These are phyloP conservation scores for Vanrija pseudolonga DNA, from an alignment of 1,284 basidiomycete species.

Conservation along the genomic window DNA sequence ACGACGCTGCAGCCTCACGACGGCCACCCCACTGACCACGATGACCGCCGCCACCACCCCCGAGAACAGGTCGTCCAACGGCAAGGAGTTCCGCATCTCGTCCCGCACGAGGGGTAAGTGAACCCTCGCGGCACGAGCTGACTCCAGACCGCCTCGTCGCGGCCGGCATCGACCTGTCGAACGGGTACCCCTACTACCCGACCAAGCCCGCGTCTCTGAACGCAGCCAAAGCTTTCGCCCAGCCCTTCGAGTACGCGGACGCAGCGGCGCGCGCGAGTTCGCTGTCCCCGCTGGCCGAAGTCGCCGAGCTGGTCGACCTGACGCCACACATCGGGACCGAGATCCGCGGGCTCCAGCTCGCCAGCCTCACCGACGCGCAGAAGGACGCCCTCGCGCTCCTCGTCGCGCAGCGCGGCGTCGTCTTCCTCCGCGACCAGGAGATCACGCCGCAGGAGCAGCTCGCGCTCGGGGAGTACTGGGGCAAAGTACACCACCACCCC, in stretches of 20 bases:
- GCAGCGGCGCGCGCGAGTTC: conserved; percentile 30
- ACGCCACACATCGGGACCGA: conserved; percentile 28
- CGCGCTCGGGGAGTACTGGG: conserved; percentile 31
- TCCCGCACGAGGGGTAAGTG: too few relatives aligned
- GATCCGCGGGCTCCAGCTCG: conserved; percentile 36
- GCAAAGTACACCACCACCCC: conserved; percentile 59
- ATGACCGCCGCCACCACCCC: too few relatives aligned
- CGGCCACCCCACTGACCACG: too few relatives aligned
- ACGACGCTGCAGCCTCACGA: too few relatives aligned
- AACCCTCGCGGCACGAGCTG: too few relatives aligned
- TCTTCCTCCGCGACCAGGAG: conserved; percentile 36
- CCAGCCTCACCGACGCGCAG: conserved; percentile 32
- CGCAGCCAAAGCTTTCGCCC: too few relatives aligned
- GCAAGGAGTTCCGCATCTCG: too few relatives aligned
- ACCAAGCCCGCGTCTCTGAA: conserved; percentile 36
- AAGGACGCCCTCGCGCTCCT: conserved; percentile 38
- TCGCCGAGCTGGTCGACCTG: conserved; percentile 35
- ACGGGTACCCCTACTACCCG: conserved; percentile 39
- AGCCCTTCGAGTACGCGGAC: too few relatives aligned
- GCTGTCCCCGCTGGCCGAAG: conserved; percentile 35
- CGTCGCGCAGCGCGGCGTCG: conserved; percentile 35
- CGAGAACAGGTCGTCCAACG: too few relatives aligned
- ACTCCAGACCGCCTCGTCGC: conserved; percentile 21
- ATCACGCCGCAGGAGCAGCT: conserved; percentile 28
- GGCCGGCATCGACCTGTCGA: conserved; percentile 37